Percentiles rank a stretch among this genome's conserved stretches.
Conservation (phyloP, 2,329 filamentous ascomycete species). For the Aspergillus quadrilineatus region DNA sequence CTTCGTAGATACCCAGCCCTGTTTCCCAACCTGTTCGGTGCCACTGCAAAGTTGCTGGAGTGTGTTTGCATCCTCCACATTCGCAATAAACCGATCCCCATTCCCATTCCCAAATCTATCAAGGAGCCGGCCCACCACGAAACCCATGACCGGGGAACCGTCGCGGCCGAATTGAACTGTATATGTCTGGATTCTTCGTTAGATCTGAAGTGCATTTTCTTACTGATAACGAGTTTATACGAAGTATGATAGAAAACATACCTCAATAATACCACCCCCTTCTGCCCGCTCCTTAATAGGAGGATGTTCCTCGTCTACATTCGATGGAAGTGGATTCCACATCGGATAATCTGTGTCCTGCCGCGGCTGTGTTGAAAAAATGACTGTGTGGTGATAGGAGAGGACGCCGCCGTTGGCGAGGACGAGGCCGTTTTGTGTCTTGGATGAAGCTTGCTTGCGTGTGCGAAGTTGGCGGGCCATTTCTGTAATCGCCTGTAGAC, state of each 20-base stretch:
- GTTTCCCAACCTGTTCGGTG: slow-evolving; percentile 6
- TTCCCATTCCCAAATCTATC: slow-evolving; percentile 14
- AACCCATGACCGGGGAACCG: slow-evolving; percentile 49
- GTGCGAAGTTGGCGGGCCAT: slow-evolving; percentile 47
- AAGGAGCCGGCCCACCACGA: slow-evolving; percentile 53
- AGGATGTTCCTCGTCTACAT: slow-evolving; percentile 9
- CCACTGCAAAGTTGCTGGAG: slow-evolving; percentile 5
- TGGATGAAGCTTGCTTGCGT: neutral
- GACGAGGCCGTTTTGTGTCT: slow-evolving; percentile 49
- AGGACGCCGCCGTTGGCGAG: slow-evolving; percentile 66
- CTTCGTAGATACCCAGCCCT: neutral
- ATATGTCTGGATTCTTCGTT: slow-evolving; percentile 50
- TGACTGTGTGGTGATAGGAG: slow-evolving; percentile 65
- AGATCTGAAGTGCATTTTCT: too few species aligned
- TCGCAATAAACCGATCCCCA: slow-evolving; percentile 6
- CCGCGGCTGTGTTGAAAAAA: slow-evolving; percentile 52
- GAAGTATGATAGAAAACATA: slow-evolving; percentile 30
- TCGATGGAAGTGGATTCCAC: slow-evolving; percentile 40
- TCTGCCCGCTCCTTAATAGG: slow-evolving; percentile 31
- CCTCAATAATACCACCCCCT: slow-evolving; percentile 56
- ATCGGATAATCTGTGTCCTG: slow-evolving; percentile 47
- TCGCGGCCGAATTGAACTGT: slow-evolving; percentile 58
- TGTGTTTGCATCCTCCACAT: slow-evolving; percentile 6
- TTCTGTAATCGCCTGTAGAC: slow-evolving; percentile 50
- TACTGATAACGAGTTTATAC: neutral